Base-by-base conservation (phyloP, 306 rosid species). In the Corylus americana region DNA sequence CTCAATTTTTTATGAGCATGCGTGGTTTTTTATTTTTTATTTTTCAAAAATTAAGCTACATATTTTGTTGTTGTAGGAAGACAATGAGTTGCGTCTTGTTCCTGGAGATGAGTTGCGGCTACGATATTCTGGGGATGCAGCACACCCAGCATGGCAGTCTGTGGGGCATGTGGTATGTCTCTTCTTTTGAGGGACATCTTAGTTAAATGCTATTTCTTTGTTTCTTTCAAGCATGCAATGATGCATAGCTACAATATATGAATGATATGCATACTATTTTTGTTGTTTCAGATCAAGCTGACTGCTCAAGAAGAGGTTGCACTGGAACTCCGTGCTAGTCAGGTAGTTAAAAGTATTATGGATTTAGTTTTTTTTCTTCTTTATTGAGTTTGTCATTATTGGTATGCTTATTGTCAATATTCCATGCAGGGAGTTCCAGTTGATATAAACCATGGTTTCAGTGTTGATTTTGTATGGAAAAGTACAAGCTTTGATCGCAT, bases 91-190 rank as follows among this genome's bases (percentile, higher is more conserved):
- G 86, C 94, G 98, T 63, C 99, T 96, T 81, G 99, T 96, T 75
- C 99, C 99, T 53, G 99, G 99, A 73, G 99, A 96, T 84, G 99
- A 96, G 88, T 86, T 96, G 83, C 90, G 98, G 55, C 79, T 96
- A 82, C 97, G 99, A 13, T 96, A 96, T 84, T 96, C 99, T 79
- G 99, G 99, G 72, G 99, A 96, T 89, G 99, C 99, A 59, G 98
- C 96, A 55, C 99, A 96, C 88, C 99, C 99, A 61, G 97, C 99
- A 4, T 96, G 99, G 99, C 98, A 96, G 84, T 93, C 99, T 73
- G 99, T 96, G 78, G 99, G 99, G 68, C 99, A 96, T 79, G 99
- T 96, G 92, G 99, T 96, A 96, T 54, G 92, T 3, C 50, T 37
- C 72, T 35, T 74, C 73, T 69, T 10, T 71, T 62, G 71, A 17